Percentiles rank a stretch among this genome's conserved stretches.
Evolutionary conservation across 202 grass and related monocot genomes (phyloP).

Genomic region (Musa balbisiana): DNA sequence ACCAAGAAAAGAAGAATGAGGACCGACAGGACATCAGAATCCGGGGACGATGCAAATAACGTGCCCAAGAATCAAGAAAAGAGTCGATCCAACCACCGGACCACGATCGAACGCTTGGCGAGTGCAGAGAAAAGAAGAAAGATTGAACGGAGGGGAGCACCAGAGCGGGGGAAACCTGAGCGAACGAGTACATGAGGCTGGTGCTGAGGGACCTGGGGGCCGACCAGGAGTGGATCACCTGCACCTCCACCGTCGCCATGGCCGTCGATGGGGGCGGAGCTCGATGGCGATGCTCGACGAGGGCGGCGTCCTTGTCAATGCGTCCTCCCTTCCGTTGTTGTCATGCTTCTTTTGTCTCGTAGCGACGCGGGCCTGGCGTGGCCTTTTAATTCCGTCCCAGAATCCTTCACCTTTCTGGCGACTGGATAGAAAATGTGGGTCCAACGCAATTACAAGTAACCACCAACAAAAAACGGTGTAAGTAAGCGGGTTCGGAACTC

Average conservation of each 20-base stretch:
- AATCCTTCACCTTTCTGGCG: too few relatives aligned
- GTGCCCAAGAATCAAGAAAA: too few relatives aligned
- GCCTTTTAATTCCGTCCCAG: too few relatives aligned
- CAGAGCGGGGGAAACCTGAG: conserved; percentile 40
- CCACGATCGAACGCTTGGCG: background rate
- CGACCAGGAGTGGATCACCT: conserved; percentile 95
- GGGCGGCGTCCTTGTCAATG: background rate
- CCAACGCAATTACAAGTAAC: too few relatives aligned
- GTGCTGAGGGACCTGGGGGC: conserved; percentile 91
- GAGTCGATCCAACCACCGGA: too few relatives aligned
- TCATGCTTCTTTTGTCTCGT: too few relatives aligned
- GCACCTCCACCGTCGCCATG: conserved; percentile 30
- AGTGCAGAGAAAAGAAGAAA: background rate
- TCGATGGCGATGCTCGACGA: background rate
- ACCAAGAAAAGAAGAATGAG: conserved; percentile 2
- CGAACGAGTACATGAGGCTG: conserved; percentile 99
- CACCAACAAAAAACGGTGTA: too few relatives aligned
- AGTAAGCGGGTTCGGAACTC: fast-evolving
- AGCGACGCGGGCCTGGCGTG: too few relatives aligned
- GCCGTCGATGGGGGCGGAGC: conserved; percentile 4
- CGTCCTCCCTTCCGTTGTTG: background rate
- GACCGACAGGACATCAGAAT: background rate
- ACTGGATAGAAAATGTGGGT: too few relatives aligned
- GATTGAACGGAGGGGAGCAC: background rate
- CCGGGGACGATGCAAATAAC: too few relatives aligned